Conservation (phyloP, 1,139 yeast species). For the Taphrina wiesneri region DNA sequence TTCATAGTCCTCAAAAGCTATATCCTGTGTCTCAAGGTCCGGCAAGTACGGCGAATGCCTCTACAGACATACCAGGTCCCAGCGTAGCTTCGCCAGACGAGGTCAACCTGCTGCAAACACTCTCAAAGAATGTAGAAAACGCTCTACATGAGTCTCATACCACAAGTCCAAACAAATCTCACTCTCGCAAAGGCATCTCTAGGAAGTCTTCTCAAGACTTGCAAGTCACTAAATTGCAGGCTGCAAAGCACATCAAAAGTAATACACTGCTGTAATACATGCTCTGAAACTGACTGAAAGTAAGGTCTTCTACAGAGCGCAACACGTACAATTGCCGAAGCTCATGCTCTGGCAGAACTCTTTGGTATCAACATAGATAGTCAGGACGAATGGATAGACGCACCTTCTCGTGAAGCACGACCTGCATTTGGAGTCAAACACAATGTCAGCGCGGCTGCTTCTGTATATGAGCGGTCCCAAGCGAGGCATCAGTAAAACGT, state of each 20-base stretch:
- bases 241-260: not conserved
- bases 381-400: not conserved
- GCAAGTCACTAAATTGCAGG: not conserved
- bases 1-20: not conserved
- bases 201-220: not conserved
- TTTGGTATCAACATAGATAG: not conserved
- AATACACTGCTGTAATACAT: not conserved
- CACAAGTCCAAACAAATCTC: not conserved
- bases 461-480: not conserved
- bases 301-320: not conserved
- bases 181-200: not conserved
- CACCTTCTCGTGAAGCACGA: not conserved
- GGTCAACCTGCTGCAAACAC: not conserved
- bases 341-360: not conserved
- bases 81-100: not conserved
- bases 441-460: not conserved
- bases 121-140: not conserved
- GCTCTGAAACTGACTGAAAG: not conserved
- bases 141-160: not conserved
- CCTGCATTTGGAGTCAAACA: not conserved
- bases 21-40: not conserved
- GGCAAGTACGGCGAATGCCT: not conserved
- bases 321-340: not conserved
- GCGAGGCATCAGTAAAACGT: not conserved
- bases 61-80: not conserved